These are phyloP conservation scores for Ceraceosorus bombacis DNA, from an alignment of 1,284 basidiomycete species.

Conservation along the genomic window DNA sequence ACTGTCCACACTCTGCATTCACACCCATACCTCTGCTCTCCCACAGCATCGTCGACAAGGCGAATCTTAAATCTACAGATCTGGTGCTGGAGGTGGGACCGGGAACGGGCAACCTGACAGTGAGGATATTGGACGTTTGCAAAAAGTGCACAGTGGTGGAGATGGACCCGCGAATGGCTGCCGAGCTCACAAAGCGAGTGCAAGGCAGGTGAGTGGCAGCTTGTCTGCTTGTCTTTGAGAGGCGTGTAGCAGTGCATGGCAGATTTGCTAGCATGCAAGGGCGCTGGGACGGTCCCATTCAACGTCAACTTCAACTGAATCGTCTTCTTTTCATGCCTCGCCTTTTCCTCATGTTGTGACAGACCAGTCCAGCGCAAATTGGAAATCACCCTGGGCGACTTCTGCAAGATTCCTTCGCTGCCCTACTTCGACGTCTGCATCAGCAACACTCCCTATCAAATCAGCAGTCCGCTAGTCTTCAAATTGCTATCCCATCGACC, in stretches of 20 bases:
- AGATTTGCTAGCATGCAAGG: too few species aligned
- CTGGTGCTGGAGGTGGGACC: slow-evolving; percentile 96
- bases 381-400: slow-evolving; percentile 90
- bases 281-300: too few species aligned
- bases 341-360: not conserved
- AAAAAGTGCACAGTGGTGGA: slow-evolving; percentile 89
- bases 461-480: slow-evolving; percentile 95
- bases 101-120: slow-evolving; percentile 93
- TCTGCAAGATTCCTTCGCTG: slow-evolving; percentile 80
- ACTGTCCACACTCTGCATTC: not conserved
- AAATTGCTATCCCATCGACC: slow-evolving; percentile 92
- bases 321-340: too few species aligned
- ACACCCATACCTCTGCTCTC: not conserved
- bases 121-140: slow-evolving; percentile 85
- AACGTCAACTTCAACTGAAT: too few species aligned
- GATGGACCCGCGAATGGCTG: slow-evolving; percentile 98
- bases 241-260: not conserved
- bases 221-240: too few species aligned
- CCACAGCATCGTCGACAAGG: slow-evolving; percentile 56
- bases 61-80: slow-evolving; percentile 86
- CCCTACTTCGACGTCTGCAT: slow-evolving; percentile 99
- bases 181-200: slow-evolving; percentile 91
- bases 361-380: slow-evolving; percentile 92
- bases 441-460: slow-evolving; percentile 97
- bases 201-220: slow-evolving; percentile 78